A percentile compares a stretch with the other conserved stretches of the same genome.
These are phyloP conservation scores for Populus hybrid DNA, from an alignment of 441 rosid species.

Conservation along the genomic window DNA sequence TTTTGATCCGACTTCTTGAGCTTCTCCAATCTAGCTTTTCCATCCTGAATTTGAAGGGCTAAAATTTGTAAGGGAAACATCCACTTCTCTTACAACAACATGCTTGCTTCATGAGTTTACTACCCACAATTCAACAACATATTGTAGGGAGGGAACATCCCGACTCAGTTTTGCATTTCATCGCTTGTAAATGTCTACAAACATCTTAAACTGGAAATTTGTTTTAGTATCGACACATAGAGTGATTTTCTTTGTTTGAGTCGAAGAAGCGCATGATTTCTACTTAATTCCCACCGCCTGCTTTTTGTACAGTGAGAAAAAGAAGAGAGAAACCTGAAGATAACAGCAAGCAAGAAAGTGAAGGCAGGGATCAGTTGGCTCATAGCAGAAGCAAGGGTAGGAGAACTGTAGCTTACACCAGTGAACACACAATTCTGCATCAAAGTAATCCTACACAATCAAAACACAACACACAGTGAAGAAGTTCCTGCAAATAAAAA, in stretches of 20 bases:
- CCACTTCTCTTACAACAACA: background rate
- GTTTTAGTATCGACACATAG: background rate
- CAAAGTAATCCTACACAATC: constrained; percentile 28
- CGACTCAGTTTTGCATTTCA: background rate
- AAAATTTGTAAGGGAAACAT: background rate
- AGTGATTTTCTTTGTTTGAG: background rate
- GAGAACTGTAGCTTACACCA: constrained; percentile 40
- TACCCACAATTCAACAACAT: constrained; percentile 1
- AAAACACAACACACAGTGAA: constrained; percentile 1
- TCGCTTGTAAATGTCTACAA: no score
- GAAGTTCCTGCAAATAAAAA: background rate
- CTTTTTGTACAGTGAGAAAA: no score
- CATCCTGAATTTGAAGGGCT: constrained; percentile 28
- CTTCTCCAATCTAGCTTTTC: constrained; percentile 42
- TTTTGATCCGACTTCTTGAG: constrained; percentile 37
- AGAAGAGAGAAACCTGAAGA: constrained; percentile 34
- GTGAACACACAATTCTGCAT: constrained; percentile 37
- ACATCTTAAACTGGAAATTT: no score
- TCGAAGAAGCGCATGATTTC: no score
- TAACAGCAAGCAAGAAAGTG: constrained; percentile 42
- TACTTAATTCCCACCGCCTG: no score
- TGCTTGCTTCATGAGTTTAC: background rate
- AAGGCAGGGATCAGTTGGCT: constrained; percentile 36
- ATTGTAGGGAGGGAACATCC: background rate
- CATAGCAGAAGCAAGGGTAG: constrained; percentile 39